These are phyloP conservation scores for Penicillium angulare DNA, from an alignment of 495 filamentous ascomycete genomes.

Conservation along the genomic window DNA sequence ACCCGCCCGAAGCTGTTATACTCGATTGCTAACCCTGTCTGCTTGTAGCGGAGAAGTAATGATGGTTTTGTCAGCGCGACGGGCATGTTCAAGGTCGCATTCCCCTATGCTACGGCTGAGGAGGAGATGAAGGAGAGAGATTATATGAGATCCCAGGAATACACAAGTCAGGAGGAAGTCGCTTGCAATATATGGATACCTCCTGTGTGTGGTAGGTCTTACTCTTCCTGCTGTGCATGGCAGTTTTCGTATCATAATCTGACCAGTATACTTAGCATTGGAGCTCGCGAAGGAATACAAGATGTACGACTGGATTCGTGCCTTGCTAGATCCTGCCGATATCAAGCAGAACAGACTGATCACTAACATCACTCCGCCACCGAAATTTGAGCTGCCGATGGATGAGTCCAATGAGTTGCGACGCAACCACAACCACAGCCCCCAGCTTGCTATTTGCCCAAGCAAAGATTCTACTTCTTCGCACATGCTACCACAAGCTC, in stretches of 20 bases:
- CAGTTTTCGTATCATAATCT: not conserved
- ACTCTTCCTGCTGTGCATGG: conserved; percentile 16
- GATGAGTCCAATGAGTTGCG: conserved; percentile 34
- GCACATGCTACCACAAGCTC: too few relatives aligned
- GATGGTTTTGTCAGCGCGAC: conserved; percentile 95
- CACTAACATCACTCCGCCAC: conserved; percentile 63
- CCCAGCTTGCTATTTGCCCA: too few relatives aligned
- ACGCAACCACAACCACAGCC: too few relatives aligned
- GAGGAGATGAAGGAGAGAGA: conserved; percentile 87
- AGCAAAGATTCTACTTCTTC: too few relatives aligned
- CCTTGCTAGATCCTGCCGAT: conserved; percentile 76
- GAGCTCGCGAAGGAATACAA: conserved; percentile 78
- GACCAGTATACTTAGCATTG: conserved; percentile 57
- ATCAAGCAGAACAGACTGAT: conserved; percentile 58
- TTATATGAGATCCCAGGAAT: conserved; percentile 72
- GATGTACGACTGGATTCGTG: conserved; percentile 83
- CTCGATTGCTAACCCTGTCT: not conserved
- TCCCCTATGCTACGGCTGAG: conserved; percentile 80
- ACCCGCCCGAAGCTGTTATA: not conserved
- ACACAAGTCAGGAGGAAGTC: conserved; percentile 84
- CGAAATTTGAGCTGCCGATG: conserved; percentile 57
- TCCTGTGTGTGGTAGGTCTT: conserved; percentile 68
- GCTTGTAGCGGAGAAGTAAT: conserved; percentile 71
- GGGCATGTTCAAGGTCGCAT: conserved; percentile 99
- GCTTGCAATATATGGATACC: conserved; percentile 97